Evolutionary conservation across 2,329 filamentous ascomycete species (phyloP).

Genomic region (Stachybotrys elegans): DNA sequence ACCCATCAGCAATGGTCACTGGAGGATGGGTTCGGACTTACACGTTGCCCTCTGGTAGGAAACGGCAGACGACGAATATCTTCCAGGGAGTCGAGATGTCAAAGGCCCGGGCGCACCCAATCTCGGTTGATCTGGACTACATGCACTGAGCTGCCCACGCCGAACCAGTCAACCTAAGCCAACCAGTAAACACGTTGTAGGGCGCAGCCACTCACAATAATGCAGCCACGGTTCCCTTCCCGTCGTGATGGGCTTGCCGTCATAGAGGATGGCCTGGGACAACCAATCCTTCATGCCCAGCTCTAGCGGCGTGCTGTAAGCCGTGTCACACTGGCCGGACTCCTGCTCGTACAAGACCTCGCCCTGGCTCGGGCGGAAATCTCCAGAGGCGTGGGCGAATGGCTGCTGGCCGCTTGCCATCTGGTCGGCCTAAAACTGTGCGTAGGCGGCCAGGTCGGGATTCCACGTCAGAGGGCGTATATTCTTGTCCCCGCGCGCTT

Average conservation of each 20-base stretch:
- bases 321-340: slow-evolving; percentile 21
- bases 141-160: slow-evolving; percentile 25
- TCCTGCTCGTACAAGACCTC: slow-evolving; percentile 27
- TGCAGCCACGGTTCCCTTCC: slow-evolving; percentile 30
- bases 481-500: slow-evolving; percentile 22
- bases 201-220: slow-evolving; percentile 22
- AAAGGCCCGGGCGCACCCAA: slow-evolving; percentile 28
- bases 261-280: slow-evolving; percentile 21
- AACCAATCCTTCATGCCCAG: slow-evolving; percentile 26
- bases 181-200: slow-evolving; percentile 6
- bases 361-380: slow-evolving; percentile 26
- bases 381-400: slow-evolving; percentile 24
- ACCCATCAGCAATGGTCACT: neutral
- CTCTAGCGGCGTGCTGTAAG: slow-evolving; percentile 23
- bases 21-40: slow-evolving; percentile 13
- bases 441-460: slow-evolving; percentile 22
- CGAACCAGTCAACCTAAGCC: neutral
- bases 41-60: slow-evolving; percentile 29
- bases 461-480: slow-evolving; percentile 23
- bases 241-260: slow-evolving; percentile 22
- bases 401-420: slow-evolving; percentile 23
- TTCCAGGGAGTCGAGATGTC: slow-evolving; percentile 25
- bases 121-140: slow-evolving; percentile 26
- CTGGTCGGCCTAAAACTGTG: slow-evolving; percentile 27
- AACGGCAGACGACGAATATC: slow-evolving; percentile 28